Percentiles rank a stretch among this genome's conserved stretches.
phyloP scores from a whole-genome alignment of 2,329 filamentous ascomycete genomes.

The Passalora sequoiae region DNA sequence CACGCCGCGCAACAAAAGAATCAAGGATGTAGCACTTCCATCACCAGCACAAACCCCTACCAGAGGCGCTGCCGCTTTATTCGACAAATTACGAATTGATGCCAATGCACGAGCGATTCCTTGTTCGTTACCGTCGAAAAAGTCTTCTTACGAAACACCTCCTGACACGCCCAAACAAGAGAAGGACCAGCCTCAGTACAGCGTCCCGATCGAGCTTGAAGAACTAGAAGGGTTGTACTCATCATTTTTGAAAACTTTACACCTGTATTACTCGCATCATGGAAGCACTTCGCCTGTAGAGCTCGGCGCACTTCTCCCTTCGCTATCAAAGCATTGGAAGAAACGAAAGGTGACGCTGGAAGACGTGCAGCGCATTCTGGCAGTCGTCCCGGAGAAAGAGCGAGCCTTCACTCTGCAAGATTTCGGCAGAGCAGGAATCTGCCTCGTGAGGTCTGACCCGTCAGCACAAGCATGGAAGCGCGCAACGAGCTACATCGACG shows the following conservation, averaged over 20 bases:
- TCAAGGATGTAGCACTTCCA: slow-evolving; percentile 29
- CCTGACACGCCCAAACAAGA: slow-evolving; percentile 28
- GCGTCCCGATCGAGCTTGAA: slow-evolving; percentile 40
- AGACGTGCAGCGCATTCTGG: slow-evolving; percentile 45
- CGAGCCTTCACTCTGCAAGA: slow-evolving; percentile 26
- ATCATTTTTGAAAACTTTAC: slow-evolving; percentile 47
- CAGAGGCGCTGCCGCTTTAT: slow-evolving; percentile 31
- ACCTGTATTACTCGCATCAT: slow-evolving; percentile 48
- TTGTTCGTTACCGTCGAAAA: slow-evolving; percentile 16
- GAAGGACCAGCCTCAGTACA: slow-evolving; percentile 13
- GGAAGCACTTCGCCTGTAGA: slow-evolving; percentile 43
- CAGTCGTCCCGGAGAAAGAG: slow-evolving; percentile 32
- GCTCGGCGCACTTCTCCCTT: slow-evolving; percentile 37
- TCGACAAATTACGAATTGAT: slow-evolving; percentile 33
- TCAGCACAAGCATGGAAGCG: slow-evolving; percentile 20
- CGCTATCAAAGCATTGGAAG: slow-evolving; percentile 42
- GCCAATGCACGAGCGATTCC: slow-evolving; percentile 19
- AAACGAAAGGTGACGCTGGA: slow-evolving; percentile 43
- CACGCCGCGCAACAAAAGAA: slow-evolving; percentile 32
- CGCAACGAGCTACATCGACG: slow-evolving; percentile 28
- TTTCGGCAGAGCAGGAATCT: slow-evolving; percentile 29
- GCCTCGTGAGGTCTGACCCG: slow-evolving; percentile 17
- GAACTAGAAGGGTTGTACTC: slow-evolving; percentile 44
- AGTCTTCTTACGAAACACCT: slow-evolving; percentile 30
- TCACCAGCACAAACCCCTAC: slow-evolving; percentile 34